A percentile compares a stretch with the other conserved stretches of the same genome.
Evolutionary conservation across 225 moss, liverwort and hornwort genomes (phyloP).

Genomic region (Antitrichia curtipendula): DNA sequence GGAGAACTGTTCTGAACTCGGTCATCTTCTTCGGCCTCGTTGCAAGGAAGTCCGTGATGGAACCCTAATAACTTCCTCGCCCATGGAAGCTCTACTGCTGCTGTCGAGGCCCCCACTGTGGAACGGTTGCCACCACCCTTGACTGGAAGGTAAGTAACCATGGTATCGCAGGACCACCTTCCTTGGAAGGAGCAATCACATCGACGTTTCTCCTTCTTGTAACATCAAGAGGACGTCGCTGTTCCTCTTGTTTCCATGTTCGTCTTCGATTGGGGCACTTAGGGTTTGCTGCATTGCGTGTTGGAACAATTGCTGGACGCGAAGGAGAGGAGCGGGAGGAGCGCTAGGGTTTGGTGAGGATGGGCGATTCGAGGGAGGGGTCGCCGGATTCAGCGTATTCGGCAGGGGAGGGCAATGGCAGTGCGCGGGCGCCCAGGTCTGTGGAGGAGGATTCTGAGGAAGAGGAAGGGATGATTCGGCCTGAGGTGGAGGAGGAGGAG

Average conservation of each 20-base stretch:
- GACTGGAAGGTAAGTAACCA: neutral
- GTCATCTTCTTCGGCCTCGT: neutral
- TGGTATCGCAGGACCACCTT: neutral
- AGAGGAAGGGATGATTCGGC: slow-evolving; percentile 16
- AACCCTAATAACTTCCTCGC: neutral
- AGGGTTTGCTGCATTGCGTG: neutral
- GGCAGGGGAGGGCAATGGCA: slow-evolving; percentile 11
- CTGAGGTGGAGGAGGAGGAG: neutral
- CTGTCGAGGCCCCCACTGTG: neutral
- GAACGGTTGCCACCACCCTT: neutral
- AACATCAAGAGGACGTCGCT: neutral
- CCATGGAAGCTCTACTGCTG: neutral
- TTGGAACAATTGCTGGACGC: neutral
- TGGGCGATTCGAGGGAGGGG: slow-evolving; percentile 17
- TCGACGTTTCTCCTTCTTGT: neutral
- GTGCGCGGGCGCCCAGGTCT: neutral
- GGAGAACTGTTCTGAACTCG: neutral
- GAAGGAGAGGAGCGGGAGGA: neutral
- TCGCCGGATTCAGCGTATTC: slow-evolving; percentile 14
- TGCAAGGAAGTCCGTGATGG: neutral
- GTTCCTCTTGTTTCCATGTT: neutral
- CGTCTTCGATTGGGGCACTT: neutral
- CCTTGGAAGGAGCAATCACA: neutral
- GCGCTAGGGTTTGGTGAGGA: neutral
- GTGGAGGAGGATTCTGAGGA: slow-evolving; percentile 13